Base-by-base conservation (phyloP, 306 rosid species). In the Senna siamea region DNA sequence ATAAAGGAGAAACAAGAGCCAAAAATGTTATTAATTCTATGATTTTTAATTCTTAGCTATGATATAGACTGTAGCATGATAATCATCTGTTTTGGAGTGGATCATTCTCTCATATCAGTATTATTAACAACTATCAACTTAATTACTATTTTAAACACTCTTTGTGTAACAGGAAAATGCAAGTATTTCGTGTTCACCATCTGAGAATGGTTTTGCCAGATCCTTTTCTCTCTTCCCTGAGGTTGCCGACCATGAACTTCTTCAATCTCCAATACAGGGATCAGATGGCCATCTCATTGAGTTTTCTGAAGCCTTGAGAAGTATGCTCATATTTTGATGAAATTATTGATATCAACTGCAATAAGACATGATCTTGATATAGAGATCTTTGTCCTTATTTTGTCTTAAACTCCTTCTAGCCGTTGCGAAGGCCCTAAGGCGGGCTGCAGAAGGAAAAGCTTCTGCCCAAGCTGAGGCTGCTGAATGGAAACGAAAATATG, bases 231-330 rank as follows among this genome's bases (percentile, higher is more conserved):
- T 82, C 66, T 70, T 89, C 66, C 82, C 97, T 1, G 97, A 91
- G 85, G 85, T 80, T 72, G 95, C 91, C 12, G 91, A 88, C 70
- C 86, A 87, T 81, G 98, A 94, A 60, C 84, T 94, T 74, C 87
- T 94, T 58, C 88, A 94, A 68, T 28, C 87, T 78, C 84, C 93
- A 12, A 52, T 75, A 78, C 91, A 82, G 83, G 92, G 89, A 50
- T 82, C 87, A 11, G 96, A 94, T 79, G 97, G 91, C 41, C 95
- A 94, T 79, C 98, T 94, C 56, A 72, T 89, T 66, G 98, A 94
- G 80, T 94, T 94, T 82, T 92, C 98, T n/a, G 98, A 94, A 73
- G 87, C 98, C 57, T 84, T 94, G 87, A 87, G 97, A 89, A 94
- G 98, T 91, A 87, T 41, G 88, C 66, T 82, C 81, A 56, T 65